Evolutionary conservation across 495 filamentous ascomycete species (phyloP), one percentile per base, ranked within the genome.

Genomic region (Corynascus novoguineensis): DNA sequence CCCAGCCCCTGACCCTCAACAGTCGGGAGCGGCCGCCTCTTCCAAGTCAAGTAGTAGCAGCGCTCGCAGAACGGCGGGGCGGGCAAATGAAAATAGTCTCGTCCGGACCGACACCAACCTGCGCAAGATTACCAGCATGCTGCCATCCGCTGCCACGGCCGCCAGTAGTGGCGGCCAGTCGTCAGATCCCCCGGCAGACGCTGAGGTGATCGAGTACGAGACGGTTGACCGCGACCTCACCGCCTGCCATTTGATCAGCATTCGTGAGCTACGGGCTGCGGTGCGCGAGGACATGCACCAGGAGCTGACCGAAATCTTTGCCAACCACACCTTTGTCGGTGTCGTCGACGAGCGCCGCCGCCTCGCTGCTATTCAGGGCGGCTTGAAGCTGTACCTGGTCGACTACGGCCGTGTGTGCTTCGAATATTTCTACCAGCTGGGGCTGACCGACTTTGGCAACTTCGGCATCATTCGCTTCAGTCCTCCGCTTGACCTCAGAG

Each of bases 371-470:
- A 88, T 99, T 32, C 95, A 99, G 75, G 83, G 87, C 24, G 93
- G 95, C 17, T 88, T 97, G 2, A 95, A 92, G 66, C 80, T 99
- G 45, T 96, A 86, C 70, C 84, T 97, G 17, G 81, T 99, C 55
- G 95, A 99, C 73, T 99, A 97, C 68, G 93, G 90, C 15, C 84
- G 90, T 64, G 75, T 90, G 14, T 87, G 84, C 70, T 86, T 83
- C 55, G 95, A 97, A 65, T 92, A 92, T 72, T 96, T 99, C 74
- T 97, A 99, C 73, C 95, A 99, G 71, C 75, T 97, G 44, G 95
- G 92, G 2, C 81, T 99, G 41, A 96, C 93, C 0, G 90, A 97
- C 66, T 99, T 97, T 70, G 90, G 87, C 2, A 97, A 97, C 66
- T 97, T 96, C 68, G 95, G 95, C 15, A 65, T 76, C 49, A 95